Base-by-base conservation (phyloP, 768 basidiomycete genomes). In the Infundibulicybe gibba region DNA sequence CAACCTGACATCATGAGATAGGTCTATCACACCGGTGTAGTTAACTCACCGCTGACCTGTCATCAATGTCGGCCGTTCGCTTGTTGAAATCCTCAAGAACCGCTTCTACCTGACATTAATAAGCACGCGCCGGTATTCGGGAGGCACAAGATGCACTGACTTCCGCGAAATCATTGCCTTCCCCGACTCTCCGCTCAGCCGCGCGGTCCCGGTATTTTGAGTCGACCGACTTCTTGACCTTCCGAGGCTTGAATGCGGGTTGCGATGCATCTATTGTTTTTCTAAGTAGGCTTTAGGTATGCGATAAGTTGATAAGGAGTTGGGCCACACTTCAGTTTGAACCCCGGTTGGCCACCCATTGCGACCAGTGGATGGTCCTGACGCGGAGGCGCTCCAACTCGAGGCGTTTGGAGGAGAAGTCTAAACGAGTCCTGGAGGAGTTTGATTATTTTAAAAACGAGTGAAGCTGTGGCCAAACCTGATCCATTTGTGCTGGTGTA, bases 1-100 rank as follows among this genome's bases (percentile, higher is more conserved):
- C 88, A 14, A 90, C 70, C 86, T 90, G 52, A 30, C 50, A 13
- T 49, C 17, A 30, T 38, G 15, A 35, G 41, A 21, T 30, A 15
- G 10, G 40, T 41, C n/a, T 50, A 43, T 1, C 40, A 41, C 39
- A 30, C 37, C 5, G 13, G 35, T 25, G 37, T 15, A 12, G 15
- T 16, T 10, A 16, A 30, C 81, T 45, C 54, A 87, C 90, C 37
- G 71, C 74, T 34, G 72, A 71, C 50, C 70, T 80, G 60, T 88
- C 83, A 50, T 75, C 74, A 38, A 67, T 69, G 19, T 73, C 69
- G n/a, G 74, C 78, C 44, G 74, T 73, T 33, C 74, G 75, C 54
- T 72, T 77, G 64, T 94, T 84, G 49, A 94, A 94, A 49, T 91
- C 89, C 45, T 90, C 86, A 1, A 90, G 67, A 9, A 94, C 67